phyloP scores from a whole-genome alignment of 2,329 filamentous ascomycete species.

The Berkeleyomyces basicola region DNA sequence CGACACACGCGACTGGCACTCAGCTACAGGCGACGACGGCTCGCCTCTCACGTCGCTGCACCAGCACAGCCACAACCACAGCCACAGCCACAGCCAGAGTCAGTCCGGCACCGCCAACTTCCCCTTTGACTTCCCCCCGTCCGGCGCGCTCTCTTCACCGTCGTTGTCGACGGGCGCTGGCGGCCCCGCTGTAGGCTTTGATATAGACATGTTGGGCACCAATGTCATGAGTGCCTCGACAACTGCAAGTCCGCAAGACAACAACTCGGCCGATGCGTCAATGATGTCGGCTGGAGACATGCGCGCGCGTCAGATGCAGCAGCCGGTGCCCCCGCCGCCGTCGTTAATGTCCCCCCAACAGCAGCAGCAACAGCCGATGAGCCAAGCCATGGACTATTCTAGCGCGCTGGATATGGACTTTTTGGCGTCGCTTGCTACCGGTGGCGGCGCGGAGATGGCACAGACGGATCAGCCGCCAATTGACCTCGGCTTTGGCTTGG shows the following conservation, averaged over 20 bases:
- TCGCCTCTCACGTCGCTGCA: conserved; percentile 14
- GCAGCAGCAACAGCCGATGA: neutral
- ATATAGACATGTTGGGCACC: neutral
- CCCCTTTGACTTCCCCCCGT: conserved; percentile 23
- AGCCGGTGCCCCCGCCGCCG: neutral
- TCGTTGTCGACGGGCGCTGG: conserved; percentile 20
- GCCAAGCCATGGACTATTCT: conserved; percentile 24
- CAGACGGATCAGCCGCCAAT: conserved; percentile 31
- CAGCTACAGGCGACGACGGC: conserved; percentile 16
- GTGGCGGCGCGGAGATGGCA: conserved; percentile 8
- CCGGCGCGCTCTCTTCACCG: conserved; percentile 27
- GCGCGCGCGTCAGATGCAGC: neutral
- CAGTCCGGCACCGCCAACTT: neutral
- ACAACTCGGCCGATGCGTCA: neutral
- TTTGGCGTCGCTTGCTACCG: conserved; percentile 26
- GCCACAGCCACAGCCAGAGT: neutral
- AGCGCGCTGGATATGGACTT: conserved; percentile 40
- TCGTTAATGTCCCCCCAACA: neutral
- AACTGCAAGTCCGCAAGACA: neutral
- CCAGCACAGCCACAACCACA: neutral
- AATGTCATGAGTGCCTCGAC: neutral
- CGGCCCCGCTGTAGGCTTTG: neutral
- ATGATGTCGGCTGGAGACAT: neutral
- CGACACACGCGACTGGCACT: conserved; percentile 19
- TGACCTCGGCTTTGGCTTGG: conserved; percentile 51